These are phyloP conservation scores for Iberis pinnata DNA, from an alignment of 345 rosid genomes.

Conservation along the genomic window DNA sequence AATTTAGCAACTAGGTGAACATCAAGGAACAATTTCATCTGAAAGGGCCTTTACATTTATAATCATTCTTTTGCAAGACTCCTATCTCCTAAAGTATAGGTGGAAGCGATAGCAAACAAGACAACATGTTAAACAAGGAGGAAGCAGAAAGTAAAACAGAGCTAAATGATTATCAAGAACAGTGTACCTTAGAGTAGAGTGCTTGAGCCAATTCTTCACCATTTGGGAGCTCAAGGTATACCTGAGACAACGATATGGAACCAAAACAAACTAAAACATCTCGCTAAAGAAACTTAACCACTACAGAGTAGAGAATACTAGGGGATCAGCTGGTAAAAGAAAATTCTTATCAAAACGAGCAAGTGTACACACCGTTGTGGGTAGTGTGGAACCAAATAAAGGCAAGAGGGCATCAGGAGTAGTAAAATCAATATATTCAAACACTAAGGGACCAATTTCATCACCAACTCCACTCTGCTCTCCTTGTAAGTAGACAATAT, in stretches of 20 bases:
- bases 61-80: background rate
- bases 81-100: background rate
- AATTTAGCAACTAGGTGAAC: constrained; percentile 13
- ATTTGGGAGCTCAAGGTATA: constrained; percentile 73
- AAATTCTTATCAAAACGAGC: background rate
- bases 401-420: constrained; percentile 62
- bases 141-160: background rate
- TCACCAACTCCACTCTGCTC: constrained; percentile 52
- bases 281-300: constrained; percentile 1
- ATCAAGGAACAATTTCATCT: background rate
- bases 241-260: constrained; percentile 38
- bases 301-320: background rate
- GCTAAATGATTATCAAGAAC: constrained; percentile 10
- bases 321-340: background rate
- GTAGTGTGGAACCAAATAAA: constrained; percentile 68
- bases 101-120: background rate
- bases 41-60: constrained; percentile 1
- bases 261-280: constrained; percentile 9
- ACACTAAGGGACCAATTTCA: constrained; percentile 59
- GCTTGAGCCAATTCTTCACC: constrained; percentile 81
- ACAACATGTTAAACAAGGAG: background rate
- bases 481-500: constrained; percentile 82
- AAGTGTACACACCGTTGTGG: constrained; percentile 61
- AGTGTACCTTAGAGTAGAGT: constrained; percentile 66
- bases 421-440: constrained; percentile 62